These are phyloP conservation scores for Euphrasia confusa DNA, from an alignment of 257 asterid genomes.

Conservation along the genomic window DNA sequence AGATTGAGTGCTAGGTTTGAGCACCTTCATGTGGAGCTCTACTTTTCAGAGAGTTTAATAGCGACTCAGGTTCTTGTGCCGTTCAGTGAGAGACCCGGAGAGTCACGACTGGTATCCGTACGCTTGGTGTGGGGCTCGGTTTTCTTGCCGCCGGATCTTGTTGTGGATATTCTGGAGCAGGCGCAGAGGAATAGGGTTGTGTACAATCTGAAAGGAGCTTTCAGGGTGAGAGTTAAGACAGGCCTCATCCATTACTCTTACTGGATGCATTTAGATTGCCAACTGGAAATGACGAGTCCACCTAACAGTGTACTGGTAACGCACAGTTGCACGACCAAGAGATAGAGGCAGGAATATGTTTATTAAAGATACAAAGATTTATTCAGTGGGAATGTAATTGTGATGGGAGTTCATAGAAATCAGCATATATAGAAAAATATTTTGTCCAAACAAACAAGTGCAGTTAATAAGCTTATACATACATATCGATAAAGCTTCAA, in stretches of 20 bases:
- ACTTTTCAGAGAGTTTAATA: constrained; percentile 41
- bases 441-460: neutral
- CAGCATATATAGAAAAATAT: neutral
- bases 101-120: constrained; percentile 40
- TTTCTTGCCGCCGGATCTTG: constrained; percentile 50
- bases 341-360: constrained; percentile 25
- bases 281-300: constrained; percentile 77
- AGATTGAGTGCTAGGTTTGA: constrained; percentile 61
- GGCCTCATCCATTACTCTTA: constrained; percentile 65
- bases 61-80: constrained; percentile 56
- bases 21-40: constrained; percentile 54
- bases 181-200: constrained; percentile 52
- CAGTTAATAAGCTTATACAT: neutral
- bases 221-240: constrained; percentile 47
- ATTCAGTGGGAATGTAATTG: neutral
- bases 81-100: constrained; percentile 45
- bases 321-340: constrained; percentile 66
- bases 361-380: neutral
- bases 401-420: neutral
- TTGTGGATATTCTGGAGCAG: constrained; percentile 60
- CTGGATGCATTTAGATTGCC: constrained; percentile 66
- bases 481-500: neutral
- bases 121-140: constrained; percentile 63
- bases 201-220: constrained; percentile 55
- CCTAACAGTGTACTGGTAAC: constrained; percentile 58